Percentiles rank a stretch among this genome's conserved stretches.
phyloP scores from a whole-genome alignment of 2,329 filamentous ascomycete genomes.

The Biscogniauxia marginata region DNA sequence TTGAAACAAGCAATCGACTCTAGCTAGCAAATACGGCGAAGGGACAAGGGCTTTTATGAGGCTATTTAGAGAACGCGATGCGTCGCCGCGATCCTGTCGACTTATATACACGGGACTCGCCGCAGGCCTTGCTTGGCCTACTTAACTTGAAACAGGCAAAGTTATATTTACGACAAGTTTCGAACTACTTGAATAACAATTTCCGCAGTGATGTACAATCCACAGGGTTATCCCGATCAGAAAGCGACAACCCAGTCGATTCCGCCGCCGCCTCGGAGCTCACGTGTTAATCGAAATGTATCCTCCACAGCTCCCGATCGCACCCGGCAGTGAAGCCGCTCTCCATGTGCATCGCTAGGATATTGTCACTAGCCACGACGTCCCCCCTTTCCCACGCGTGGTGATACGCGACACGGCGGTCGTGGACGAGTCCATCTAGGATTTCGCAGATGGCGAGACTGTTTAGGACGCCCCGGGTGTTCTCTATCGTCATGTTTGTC shows the following conservation, averaged over 20 bases:
- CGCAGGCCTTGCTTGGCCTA: neutral
- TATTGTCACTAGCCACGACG: neutral
- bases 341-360: neutral
- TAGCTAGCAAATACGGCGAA: too few relatives aligned
- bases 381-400: constrained; percentile 1
- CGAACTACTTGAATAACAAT: too few relatives aligned
- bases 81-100: neutral
- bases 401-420: constrained; percentile 1
- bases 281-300: neutral
- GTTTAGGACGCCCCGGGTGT: neutral
- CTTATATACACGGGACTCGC: neutral
- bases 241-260: neutral
- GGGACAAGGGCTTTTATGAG: too few relatives aligned
- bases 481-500: neutral
- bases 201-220: too few relatives aligned
- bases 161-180: neutral
- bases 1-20: too few relatives aligned
- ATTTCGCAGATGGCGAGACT: neutral
- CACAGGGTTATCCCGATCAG: neutral
- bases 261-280: too few relatives aligned
- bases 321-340: neutral
- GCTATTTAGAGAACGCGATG: neutral
- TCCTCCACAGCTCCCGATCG: neutral
- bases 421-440: neutral
- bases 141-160: neutral